These are phyloP conservation scores for Macrolepiota albuminosa DNA, from an alignment of 768 basidiomycete genomes.

Conservation along the genomic window DNA sequence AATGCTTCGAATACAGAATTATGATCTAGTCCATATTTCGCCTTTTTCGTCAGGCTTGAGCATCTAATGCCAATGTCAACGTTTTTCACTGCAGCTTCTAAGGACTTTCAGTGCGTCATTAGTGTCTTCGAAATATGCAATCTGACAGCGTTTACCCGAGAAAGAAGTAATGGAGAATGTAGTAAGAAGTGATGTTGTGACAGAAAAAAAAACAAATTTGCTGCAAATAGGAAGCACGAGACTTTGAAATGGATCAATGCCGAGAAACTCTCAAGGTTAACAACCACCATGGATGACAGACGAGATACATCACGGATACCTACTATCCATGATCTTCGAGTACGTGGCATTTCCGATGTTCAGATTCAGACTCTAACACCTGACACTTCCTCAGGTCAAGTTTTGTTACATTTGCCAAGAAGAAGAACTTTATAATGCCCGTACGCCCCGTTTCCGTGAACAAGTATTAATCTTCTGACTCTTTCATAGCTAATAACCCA, in stretches of 20 bases:
- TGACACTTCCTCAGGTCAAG: conserved; percentile 44
- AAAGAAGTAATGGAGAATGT: not conserved
- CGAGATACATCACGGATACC: conserved; percentile 15
- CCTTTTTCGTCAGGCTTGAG: not conserved
- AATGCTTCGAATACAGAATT: not conserved
- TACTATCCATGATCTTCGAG: conserved; percentile 25
- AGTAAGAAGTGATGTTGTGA: not conserved
- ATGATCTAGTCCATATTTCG: not conserved
- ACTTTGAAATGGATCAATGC: not conserved
- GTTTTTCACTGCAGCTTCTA: too few relatives aligned
- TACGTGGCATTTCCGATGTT: conserved; percentile 11
- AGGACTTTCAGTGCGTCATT: not conserved
- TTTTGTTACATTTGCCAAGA: conserved; percentile 80
- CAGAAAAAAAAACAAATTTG: not conserved
- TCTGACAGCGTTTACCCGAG: too few relatives aligned
- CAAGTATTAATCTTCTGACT: not conserved
- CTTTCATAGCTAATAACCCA: conserved; percentile 38
- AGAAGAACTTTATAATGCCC: conserved; percentile 53
- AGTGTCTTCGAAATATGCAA: too few relatives aligned
- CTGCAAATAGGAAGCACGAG: not conserved
- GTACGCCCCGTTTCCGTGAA: conserved; percentile 20
- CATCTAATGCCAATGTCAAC: not conserved
- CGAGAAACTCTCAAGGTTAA: not conserved
- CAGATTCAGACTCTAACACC: not conserved
- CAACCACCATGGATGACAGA: conserved; percentile 5